A percentile compares a stretch with the other conserved stretches of the same genome.
Evolutionary conservation across 2,329 filamentous ascomycete genomes (phyloP).

Genomic region (Bertia moriformis): DNA sequence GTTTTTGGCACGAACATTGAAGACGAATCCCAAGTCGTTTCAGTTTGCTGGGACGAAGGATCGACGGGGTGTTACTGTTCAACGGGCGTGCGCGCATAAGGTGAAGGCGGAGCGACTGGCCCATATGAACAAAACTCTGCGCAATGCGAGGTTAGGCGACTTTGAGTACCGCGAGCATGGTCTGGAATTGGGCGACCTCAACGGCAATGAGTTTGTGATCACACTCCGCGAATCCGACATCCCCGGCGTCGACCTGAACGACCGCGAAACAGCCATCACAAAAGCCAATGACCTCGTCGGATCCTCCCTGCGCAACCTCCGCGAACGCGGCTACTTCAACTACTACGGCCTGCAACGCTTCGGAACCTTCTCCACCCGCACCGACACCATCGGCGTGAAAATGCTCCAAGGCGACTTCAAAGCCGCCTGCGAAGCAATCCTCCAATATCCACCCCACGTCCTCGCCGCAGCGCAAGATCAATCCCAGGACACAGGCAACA

Average conservation of each 20-base stretch:
- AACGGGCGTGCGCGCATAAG: slow-evolving; percentile 46
- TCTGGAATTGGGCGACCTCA: slow-evolving; percentile 69
- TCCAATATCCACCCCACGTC: slow-evolving; percentile 55
- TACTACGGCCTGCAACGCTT: slow-evolving; percentile 98
- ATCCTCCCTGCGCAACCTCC: slow-evolving; percentile 50
- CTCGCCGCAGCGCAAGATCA: slow-evolving; percentile 37
- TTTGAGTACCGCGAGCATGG: slow-evolving; percentile 62
- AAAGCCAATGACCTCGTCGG: slow-evolving; percentile 33
- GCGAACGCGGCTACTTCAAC: slow-evolving; percentile 75
- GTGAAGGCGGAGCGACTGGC: slow-evolving; percentile 25
- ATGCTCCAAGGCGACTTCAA: slow-evolving; percentile 73
- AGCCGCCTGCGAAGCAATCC: slow-evolving; percentile 63
- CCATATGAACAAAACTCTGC: not conserved
- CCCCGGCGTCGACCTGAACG: slow-evolving; percentile 20
- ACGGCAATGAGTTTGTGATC: slow-evolving; percentile 85
- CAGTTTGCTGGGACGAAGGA: slow-evolving; percentile 63
- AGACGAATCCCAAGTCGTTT: slow-evolving; percentile 42
- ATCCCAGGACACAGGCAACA: slow-evolving; percentile 24
- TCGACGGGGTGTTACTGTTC: slow-evolving; percentile 52
- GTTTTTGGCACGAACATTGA: slow-evolving; percentile 41
- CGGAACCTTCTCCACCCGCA: slow-evolving; percentile 73
- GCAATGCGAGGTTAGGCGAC: slow-evolving; percentile 42
- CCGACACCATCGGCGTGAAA: slow-evolving; percentile 69
- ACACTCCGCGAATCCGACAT: slow-evolving; percentile 75
- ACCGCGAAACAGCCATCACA: slow-evolving; percentile 30